These are phyloP conservation scores for Saccharomyces mikatae DNA, from an alignment of 805 yeast species.

Conservation along the genomic window DNA sequence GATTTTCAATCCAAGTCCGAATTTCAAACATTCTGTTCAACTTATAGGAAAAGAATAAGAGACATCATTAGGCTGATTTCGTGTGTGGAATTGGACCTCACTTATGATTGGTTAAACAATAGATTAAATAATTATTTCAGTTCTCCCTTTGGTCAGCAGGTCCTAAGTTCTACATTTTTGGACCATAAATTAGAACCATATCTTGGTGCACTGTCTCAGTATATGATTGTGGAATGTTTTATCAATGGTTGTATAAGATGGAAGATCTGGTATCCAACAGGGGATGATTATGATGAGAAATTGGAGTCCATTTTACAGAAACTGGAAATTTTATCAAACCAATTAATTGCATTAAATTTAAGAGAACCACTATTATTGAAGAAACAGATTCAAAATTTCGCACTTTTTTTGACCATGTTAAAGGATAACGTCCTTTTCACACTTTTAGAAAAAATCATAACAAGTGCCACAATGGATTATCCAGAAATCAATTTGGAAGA, in stretches of 20 bases:
- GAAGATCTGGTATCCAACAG: constrained; percentile 72
- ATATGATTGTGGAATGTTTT: constrained; percentile 80
- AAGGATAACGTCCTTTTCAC: constrained; percentile 77
- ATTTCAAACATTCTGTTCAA: constrained; percentile 61
- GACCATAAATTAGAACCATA: constrained; percentile 59
- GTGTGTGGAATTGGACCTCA: constrained; percentile 76
- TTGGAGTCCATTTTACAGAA: constrained; percentile 45
- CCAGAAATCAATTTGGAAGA: constrained; percentile 45
- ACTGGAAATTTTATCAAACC: constrained; percentile 65
- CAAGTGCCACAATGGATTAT: constrained; percentile 76
- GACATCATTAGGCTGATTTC: constrained; percentile 84
- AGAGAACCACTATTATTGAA: constrained; percentile 75
- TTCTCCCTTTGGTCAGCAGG: constrained; percentile 57
- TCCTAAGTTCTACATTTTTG: constrained; percentile 47
- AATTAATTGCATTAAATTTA: constrained; percentile 63
- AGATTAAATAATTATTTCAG: constrained; percentile 67
- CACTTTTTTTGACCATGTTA: constrained; percentile 85
- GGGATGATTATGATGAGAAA: constrained; percentile 37
- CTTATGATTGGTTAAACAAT: constrained; percentile 73
- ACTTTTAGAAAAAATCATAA: constrained; percentile 74
- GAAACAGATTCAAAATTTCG: constrained; percentile 83
- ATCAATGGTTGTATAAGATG: constrained; percentile 90
- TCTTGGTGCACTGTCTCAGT: constrained; percentile 70
- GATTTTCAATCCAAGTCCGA: constrained; percentile 89
- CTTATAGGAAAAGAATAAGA: constrained; percentile 76